A percentile compares a stretch with the other conserved stretches of the same genome.
phyloP scores from a whole-genome alignment of 495 filamentous ascomycete species.

The Entonaema liquescens region DNA sequence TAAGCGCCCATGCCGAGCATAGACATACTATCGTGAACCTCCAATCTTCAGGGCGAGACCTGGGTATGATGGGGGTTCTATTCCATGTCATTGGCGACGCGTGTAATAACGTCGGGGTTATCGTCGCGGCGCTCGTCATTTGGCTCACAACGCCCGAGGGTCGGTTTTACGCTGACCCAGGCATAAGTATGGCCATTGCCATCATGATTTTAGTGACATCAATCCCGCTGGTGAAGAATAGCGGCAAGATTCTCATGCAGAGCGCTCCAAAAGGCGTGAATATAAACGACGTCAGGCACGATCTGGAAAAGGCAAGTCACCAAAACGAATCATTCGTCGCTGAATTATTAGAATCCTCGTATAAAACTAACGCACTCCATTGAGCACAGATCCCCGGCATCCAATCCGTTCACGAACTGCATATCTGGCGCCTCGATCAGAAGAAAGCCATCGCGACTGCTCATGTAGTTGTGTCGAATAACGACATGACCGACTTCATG shows the following conservation, averaged over 20 bases:
- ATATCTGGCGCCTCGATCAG: conserved; percentile 93
- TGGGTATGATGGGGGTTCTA: conserved; percentile 93
- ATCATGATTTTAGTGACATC: conserved; percentile 88
- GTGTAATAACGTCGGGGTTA: conserved; percentile 92
- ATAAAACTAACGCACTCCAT: no score
- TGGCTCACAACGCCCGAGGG: conserved; percentile 69
- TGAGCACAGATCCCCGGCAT: conserved; percentile 72
- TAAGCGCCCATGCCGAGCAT: conserved; percentile 71
- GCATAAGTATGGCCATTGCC: conserved; percentile 84
- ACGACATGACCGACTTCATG: conserved; percentile 74
- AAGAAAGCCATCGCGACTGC: conserved; percentile 87
- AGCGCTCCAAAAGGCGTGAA: conserved; percentile 79
- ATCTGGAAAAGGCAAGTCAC: conserved; percentile 69
- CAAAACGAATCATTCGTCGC: background rate
- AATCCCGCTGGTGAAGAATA: conserved; percentile 85
- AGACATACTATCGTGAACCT: conserved; percentile 45
- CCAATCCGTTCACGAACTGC: conserved; percentile 85
- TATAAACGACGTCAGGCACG: conserved; percentile 86
- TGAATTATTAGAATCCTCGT: background rate
- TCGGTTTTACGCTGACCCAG: conserved; percentile 79
- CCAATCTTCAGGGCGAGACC: conserved; percentile 59
- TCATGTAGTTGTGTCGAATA: conserved; percentile 79
- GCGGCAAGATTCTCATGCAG: conserved; percentile 88
- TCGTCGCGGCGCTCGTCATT: conserved; percentile 83
- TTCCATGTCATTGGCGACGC: conserved; percentile 92